A percentile compares a stretch with the other conserved stretches of the same genome.
These are phyloP conservation scores for Solanum peruvianum DNA, from an alignment of 257 asterid genomes.

Conservation along the genomic window DNA sequence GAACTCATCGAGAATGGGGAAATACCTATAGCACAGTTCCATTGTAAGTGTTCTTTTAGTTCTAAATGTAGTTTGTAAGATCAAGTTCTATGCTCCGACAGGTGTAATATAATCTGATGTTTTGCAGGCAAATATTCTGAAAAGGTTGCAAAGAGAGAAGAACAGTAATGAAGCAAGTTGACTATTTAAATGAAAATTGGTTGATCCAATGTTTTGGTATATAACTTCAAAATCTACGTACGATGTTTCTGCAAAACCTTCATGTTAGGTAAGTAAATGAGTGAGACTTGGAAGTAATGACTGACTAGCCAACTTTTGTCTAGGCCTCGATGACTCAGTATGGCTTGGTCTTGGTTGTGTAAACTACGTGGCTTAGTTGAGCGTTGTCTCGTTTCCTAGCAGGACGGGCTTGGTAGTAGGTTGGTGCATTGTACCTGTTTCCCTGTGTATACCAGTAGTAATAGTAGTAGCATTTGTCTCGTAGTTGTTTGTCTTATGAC, in stretches of 20 bases:
- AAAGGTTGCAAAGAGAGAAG: not conserved
- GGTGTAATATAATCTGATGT: not conserved
- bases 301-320: not conserved
- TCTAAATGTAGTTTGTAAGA: not conserved
- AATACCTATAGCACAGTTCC: not conserved
- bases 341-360: not conserved
- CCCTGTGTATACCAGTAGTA: not conserved
- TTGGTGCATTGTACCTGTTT: not conserved
- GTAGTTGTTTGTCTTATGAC: not conserved
- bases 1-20: conserved; percentile 8
- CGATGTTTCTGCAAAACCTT: not conserved
- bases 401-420: not conserved
- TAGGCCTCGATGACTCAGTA: not conserved
- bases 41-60: not conserved
- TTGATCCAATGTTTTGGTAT: not conserved
- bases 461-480: not conserved
- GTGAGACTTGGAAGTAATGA: not conserved
- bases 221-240: not conserved
- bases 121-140: not conserved
- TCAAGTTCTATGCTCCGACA: not conserved
- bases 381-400: not conserved
- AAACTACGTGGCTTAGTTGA: not conserved
- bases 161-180: not conserved
- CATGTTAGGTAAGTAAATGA: not conserved
- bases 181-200: not conserved